Evolutionary conservation across 495 filamentous ascomycete genomes (phyloP).

Genomic region (Hypoxylon fragiforme): DNA sequence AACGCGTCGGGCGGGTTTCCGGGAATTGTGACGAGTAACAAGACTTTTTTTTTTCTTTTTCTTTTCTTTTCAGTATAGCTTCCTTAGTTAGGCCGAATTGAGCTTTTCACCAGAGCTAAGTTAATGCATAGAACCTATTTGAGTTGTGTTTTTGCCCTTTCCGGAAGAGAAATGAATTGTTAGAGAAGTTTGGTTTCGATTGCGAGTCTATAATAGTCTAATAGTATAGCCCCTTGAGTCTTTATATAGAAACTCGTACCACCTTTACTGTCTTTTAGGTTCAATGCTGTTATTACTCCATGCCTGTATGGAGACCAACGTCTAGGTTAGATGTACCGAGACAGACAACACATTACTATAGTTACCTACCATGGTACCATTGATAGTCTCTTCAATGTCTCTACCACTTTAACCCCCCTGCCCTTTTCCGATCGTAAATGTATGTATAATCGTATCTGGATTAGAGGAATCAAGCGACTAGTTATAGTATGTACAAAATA

Average conservation of each 20-base stretch:
- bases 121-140: too few species aligned
- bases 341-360: constrained; percentile 23
- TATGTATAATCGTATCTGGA: background rate
- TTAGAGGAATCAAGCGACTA: too few species aligned
- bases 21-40: constrained; percentile 30
- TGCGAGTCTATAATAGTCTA: too few species aligned
- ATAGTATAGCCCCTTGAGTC: constrained; percentile 21
- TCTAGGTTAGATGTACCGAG: constrained; percentile 16
- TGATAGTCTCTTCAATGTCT: background rate
- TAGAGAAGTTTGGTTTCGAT: background rate
- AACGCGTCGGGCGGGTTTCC: constrained; percentile 26
- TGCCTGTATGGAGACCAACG: constrained; percentile 13
- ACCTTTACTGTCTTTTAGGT: constrained; percentile 16
- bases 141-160: background rate
- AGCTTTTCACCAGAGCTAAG: too few species aligned
- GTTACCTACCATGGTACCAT: constrained; percentile 1
- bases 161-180: background rate
- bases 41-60: too few species aligned
- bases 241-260: constrained; percentile 19
- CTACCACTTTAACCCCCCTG: constrained; percentile 13
- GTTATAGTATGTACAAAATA: background rate
- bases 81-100: too few species aligned
- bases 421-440: constrained; percentile 19
- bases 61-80: too few species aligned
- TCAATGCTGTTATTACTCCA: too few species aligned